A percentile compares a stretch with the other conserved stretches of the same genome.
phyloP scores from a whole-genome alignment of 1,284 basidiomycete genomes.

The Sporisorium scitamineum region DNA sequence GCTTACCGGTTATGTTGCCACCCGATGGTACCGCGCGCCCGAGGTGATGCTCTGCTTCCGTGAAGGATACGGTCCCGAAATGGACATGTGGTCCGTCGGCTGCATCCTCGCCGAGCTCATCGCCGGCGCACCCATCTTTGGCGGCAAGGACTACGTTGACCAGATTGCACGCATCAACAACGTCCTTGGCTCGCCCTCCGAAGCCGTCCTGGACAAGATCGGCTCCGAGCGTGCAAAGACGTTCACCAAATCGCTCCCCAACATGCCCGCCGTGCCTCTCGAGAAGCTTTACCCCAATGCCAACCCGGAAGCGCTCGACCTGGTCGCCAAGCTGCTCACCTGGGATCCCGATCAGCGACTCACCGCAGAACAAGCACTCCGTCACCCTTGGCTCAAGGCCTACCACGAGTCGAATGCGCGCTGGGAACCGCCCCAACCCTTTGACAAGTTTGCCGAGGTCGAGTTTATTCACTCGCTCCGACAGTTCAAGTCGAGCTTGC shows the following conservation, averaged over 20 bases:
- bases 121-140: constrained; percentile 64
- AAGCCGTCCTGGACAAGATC: constrained; percentile 58
- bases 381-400: constrained; percentile 66
- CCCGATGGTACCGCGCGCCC: constrained; percentile 68
- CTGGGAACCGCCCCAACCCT: constrained; percentile 57
- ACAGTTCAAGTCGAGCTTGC: constrained; percentile 62
- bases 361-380: constrained; percentile 62
- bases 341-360: constrained; percentile 67
- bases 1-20: constrained; percentile 67
- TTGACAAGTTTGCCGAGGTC: constrained; percentile 62
- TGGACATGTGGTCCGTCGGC: constrained; percentile 69
- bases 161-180: constrained; percentile 67
- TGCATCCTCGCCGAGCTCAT: constrained; percentile 68
- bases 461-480: constrained; percentile 62
- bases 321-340: constrained; percentile 60
- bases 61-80: constrained; percentile 65
- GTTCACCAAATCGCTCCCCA: constrained; percentile 63
- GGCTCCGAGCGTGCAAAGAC: constrained; percentile 63
- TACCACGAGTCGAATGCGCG: constrained; percentile 63
- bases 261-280: constrained; percentile 52
- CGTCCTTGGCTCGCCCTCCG: constrained; percentile 63
- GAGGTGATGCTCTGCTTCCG: constrained; percentile 69
- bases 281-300: constrained; percentile 58
- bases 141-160: constrained; percentile 68
- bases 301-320: constrained; percentile 58